These are phyloP conservation scores for Apiotrichum gamsii DNA, from an alignment of 1,284 basidiomycete genomes.

Conservation along the genomic window DNA sequence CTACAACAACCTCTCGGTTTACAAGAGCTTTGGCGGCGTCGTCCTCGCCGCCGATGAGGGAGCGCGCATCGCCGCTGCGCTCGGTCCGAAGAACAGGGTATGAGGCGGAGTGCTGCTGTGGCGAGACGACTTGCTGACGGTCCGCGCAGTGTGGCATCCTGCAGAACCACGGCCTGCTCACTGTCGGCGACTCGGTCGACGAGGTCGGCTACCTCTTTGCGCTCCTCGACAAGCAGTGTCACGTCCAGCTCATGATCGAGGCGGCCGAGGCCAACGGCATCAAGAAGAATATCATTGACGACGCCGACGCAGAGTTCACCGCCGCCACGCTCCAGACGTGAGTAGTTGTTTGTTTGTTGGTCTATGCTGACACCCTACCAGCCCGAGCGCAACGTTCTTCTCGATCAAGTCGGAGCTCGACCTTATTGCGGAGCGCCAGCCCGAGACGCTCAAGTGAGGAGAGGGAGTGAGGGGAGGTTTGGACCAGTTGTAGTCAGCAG, in stretches of 20 bases:
- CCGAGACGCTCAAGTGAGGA: slow-evolving; percentile 4
- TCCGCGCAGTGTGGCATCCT: slow-evolving; percentile 46
- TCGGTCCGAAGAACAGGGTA: slow-evolving; percentile 51
- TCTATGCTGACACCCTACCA: too few species aligned
- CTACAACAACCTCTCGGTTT: slow-evolving; percentile 29
- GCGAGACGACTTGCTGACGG: too few species aligned
- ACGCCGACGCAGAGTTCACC: slow-evolving; percentile 42
- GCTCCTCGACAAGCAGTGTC: slow-evolving; percentile 43
- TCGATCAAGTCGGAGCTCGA: slow-evolving; percentile 8
- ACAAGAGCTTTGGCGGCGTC: slow-evolving; percentile 55
- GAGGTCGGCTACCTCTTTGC: slow-evolving; percentile 39
- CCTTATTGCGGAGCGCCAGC: slow-evolving; percentile 4
- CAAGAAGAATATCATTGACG: slow-evolving; percentile 33
- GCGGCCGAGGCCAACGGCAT: slow-evolving; percentile 40
- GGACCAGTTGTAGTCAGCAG: too few species aligned
- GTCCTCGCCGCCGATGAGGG: slow-evolving; percentile 58
- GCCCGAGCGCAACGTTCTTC: slow-evolving; percentile 9
- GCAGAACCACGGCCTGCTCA: slow-evolving; percentile 59
- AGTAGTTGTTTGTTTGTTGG: too few species aligned
- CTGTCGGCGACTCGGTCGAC: slow-evolving; percentile 46
- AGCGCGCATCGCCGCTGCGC: slow-evolving; percentile 54
- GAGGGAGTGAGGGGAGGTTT: too few species aligned
- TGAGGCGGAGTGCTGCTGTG: too few species aligned
- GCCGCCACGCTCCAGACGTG: slow-evolving; percentile 38
- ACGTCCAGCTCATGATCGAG: slow-evolving; percentile 42